Evolutionary conservation across 208 protist genomes (phyloP).

Genomic region (Leishmania major): DNA sequence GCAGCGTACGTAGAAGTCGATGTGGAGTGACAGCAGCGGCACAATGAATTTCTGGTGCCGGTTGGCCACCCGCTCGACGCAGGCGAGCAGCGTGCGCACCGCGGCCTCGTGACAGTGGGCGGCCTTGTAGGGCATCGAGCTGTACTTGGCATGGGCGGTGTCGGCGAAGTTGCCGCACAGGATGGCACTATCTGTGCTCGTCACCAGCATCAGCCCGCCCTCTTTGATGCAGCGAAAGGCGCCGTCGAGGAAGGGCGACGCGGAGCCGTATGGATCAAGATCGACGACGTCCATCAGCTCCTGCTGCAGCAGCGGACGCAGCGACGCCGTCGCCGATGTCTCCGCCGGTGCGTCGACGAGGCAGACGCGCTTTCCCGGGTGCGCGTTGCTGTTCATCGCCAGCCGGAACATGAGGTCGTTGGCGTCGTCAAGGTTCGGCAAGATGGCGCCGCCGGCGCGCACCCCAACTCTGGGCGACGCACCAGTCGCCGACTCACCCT

Average conservation of each 20-base stretch:
- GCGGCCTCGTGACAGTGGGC: slow-evolving; percentile 95
- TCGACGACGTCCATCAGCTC: slow-evolving; percentile 98
- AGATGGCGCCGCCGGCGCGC: slow-evolving; percentile 61
- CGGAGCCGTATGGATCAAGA: slow-evolving; percentile 99
- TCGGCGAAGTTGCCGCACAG: slow-evolving; percentile 97
- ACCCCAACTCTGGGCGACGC: slow-evolving; percentile 22
- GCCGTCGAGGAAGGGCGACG: slow-evolving; percentile 96
- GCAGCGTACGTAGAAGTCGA: slow-evolving; percentile 99
- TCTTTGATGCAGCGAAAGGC: slow-evolving; percentile 96
- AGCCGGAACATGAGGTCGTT: slow-evolving; percentile 90
- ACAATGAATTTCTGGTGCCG: slow-evolving; percentile 96
- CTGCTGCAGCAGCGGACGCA: slow-evolving; percentile 77
- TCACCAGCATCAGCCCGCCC: slow-evolving; percentile 98
- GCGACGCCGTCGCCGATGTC: neutral
- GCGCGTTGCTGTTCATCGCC: slow-evolving; percentile 56
- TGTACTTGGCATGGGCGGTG: slow-evolving; percentile 98
- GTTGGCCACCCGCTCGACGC: slow-evolving; percentile 93
- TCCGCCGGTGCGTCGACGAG: slow-evolving; percentile 13
- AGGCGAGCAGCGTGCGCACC: slow-evolving; percentile 96
- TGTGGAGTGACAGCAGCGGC: slow-evolving; percentile 95
- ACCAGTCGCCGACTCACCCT: neutral
- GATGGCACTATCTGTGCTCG: slow-evolving; percentile 98
- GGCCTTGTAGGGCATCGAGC: slow-evolving; percentile 88
- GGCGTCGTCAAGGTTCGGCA: slow-evolving; percentile 95
- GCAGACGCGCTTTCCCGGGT: slow-evolving; percentile 54